These are phyloP conservation scores for Tuber borchii DNA, from an alignment of 495 filamentous ascomycete species.

Conservation along the genomic window DNA sequence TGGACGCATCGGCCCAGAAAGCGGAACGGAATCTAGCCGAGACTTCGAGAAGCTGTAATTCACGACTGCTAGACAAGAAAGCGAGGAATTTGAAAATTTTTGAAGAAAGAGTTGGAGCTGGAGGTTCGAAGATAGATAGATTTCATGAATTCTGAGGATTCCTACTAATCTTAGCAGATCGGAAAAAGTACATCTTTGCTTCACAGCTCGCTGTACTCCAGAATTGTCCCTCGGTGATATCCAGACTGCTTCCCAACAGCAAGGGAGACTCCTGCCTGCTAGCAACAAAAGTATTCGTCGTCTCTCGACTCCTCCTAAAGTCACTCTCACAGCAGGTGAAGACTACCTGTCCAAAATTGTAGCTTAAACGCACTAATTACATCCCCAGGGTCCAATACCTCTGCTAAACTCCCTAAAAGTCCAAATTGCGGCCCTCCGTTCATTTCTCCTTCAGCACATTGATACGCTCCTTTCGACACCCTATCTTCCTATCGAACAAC, in stretches of 20 bases:
- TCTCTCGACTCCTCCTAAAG: constrained; percentile 65
- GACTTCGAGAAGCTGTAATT: constrained; percentile 73
- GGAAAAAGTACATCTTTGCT: constrained; percentile 52
- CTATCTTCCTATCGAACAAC: constrained; percentile 45
- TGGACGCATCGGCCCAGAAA: constrained; percentile 69
- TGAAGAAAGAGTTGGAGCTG: constrained; percentile 47
- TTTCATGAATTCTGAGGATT: constrained; percentile 38
- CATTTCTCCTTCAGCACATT: constrained; percentile 58
- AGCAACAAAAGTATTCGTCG: constrained; percentile 72
- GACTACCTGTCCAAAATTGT: constrained; percentile 38
- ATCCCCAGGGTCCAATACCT: constrained; percentile 40
- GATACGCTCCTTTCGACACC: constrained; percentile 55
- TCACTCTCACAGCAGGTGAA: constrained; percentile 53
- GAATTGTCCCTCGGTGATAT: constrained; percentile 52
- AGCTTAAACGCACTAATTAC: constrained; percentile 17
- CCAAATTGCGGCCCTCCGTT: constrained; percentile 55
- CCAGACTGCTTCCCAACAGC: constrained; percentile 53
- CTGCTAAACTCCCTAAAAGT: constrained; percentile 58
- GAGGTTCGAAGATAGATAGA: constrained; percentile 45
- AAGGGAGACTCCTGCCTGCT: constrained; percentile 56
- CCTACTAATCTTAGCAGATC: constrained; percentile 47
- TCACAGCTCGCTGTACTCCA: constrained; percentile 60
- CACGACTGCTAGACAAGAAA: constrained; percentile 62
- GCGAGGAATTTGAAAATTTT: constrained; percentile 57
- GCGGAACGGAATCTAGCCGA: constrained; percentile 64